A percentile compares a stretch with the other conserved stretches of the same genome.
phyloP scores from a whole-genome alignment of 768 basidiomycete species.

The Tremella mesenterica region DNA sequence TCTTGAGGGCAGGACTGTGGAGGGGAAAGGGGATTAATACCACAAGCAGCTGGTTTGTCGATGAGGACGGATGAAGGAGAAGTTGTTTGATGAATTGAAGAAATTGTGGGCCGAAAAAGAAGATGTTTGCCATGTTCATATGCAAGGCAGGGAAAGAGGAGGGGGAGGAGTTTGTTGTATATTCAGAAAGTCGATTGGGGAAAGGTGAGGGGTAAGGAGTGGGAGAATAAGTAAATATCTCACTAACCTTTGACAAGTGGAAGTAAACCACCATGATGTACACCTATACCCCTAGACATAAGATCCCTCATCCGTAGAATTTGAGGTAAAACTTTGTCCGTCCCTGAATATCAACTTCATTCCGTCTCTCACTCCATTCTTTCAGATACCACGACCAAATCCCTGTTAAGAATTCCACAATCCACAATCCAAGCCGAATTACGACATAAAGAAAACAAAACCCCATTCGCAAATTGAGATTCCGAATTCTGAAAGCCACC shows the following conservation, averaged over 20 bases:
- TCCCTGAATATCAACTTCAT: conserved; percentile 52
- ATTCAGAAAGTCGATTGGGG: neutral
- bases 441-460: no score
- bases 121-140: no score
- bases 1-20: no score
- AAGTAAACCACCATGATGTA: conserved; percentile 92
- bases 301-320: conserved; percentile 82
- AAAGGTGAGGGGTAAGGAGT: neutral
- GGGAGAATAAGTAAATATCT: neutral
- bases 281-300: conserved; percentile 84
- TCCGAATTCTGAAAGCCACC: no score
- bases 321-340: conserved; percentile 87
- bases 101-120: neutral
- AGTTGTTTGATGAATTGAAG: neutral
- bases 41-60: no score
- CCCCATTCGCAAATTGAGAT: no score
- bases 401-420: neutral
- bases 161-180: neutral
- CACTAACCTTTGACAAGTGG: conserved; percentile 86
- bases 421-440: no score
- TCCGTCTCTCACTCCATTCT: neutral
- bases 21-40: no score
- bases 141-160: neutral
- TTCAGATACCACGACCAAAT: neutral
- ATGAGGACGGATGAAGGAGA: conserved; percentile 7